Base-by-base conservation (phyloP, 129 eudicot species). In the sunflower (Helianthus annuus) region DNA sequence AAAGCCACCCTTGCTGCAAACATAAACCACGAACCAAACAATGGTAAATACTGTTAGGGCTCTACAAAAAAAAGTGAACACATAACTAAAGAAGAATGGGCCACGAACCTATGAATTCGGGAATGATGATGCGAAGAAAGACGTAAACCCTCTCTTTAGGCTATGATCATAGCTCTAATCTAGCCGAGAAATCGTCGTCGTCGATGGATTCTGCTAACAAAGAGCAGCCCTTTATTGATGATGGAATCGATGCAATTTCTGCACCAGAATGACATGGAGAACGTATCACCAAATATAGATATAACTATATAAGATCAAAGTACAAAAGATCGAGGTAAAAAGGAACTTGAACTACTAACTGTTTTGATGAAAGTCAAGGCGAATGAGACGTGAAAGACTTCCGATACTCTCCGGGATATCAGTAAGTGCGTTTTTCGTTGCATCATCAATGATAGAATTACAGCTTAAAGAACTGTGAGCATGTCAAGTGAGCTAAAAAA, bases 281-380 rank as follows among this genome's bases (percentile, higher is more conserved):
- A 27, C 45, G 42, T 70, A 27, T 70, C 68, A 69, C 42, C 60
- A 60, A 48, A 75, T 7, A 39, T 59, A 54, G 32, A 58, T 17
- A 70, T 13, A 19, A 42, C 46, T 42, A 42, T 42, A 0, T 29
- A 56, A 64, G 42, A 72, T 62, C 34, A 27, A 45, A 42, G 34
- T 22, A 56, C 66, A 24, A 36, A 11, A 16, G 19, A 53, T 10
- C 12, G 45, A 59, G 65, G 16, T 17, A 38, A 3, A 39, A 63
- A 15, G 48, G 19, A 80, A 24, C 54, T 46, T 16, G 16, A 57
- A 38, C 16, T 44, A 84, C 98, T 87, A 81, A 95, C 99, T 85
- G 74, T 95, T 95, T 74, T 86, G 99, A 83, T 84, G 94, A 71
- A 95, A 86, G 76, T 95, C 96, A 64, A 95, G 97, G 72, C 96